phyloP scores from a whole-genome alignment of 345 rosid genomes.

The Mercurialis annua region DNA sequence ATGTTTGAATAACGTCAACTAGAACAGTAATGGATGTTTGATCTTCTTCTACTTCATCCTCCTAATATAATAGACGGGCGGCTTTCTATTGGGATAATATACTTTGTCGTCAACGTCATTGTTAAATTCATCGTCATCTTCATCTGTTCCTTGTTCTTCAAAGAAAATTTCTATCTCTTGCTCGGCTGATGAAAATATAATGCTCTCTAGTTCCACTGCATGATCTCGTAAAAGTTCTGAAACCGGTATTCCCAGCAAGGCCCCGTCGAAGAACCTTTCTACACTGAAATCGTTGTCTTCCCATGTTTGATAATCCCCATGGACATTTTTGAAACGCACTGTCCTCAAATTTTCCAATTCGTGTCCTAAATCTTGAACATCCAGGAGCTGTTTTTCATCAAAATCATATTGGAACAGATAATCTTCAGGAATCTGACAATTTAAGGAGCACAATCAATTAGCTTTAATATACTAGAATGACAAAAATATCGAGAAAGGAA shows the following conservation, averaged over 20 bases:
- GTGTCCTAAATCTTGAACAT: neutral
- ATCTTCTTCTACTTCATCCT: neutral
- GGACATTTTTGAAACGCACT: neutral
- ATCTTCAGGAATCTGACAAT: conserved; percentile 5
- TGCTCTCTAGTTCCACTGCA: conserved; percentile 1
- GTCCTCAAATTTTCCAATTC: neutral
- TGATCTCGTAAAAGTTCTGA: neutral
- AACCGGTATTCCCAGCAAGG: neutral
- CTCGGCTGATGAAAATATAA: neutral
- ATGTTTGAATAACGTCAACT: neutral
- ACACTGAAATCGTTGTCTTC: neutral
- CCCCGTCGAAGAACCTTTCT: neutral
- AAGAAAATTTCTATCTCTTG: conserved; percentile 9
- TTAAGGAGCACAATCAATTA: neutral
- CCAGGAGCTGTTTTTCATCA: neutral
- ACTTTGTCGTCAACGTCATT: neutral
- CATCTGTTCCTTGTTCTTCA: neutral
- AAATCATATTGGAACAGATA: conserved; percentile 13
- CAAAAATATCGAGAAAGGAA: neutral
- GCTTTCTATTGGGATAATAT: no score
- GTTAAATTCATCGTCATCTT: neutral
- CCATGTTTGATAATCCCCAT: conserved; percentile 10
- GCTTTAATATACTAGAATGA: neutral
- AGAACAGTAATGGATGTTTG: neutral
- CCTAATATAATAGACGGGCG: no score